Evolutionary conservation across 441 rosid genomes (phyloP).

Genomic region (Bocquillonia castaneifolia): DNA sequence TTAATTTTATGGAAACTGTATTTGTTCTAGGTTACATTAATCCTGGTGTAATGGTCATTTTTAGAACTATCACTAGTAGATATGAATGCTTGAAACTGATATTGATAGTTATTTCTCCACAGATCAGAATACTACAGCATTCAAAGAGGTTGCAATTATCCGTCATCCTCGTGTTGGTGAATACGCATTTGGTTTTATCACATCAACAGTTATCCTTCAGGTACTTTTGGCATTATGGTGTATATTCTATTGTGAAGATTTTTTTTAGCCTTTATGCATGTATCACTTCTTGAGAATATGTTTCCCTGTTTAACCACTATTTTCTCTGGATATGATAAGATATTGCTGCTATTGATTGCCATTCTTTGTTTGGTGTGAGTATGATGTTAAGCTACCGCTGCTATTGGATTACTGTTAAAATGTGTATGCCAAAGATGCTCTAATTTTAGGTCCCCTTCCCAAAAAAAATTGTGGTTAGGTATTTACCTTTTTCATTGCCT

Average conservation of each 20-base stretch:
- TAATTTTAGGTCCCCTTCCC: neutral
- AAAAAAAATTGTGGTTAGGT: neutral
- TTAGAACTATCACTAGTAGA: neutral
- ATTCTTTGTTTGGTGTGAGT: too few relatives aligned
- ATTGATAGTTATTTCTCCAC: slow-evolving; percentile 13
- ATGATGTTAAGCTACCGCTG: too few relatives aligned
- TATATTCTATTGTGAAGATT: slow-evolving; percentile 2
- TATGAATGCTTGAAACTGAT: slow-evolving; percentile 13
- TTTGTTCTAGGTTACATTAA: neutral
- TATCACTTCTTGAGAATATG: neutral
- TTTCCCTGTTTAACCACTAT: neutral
- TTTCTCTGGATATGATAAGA: neutral
- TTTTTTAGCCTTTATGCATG: slow-evolving; percentile 1
- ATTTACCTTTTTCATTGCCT: neutral
- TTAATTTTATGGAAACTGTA: neutral
- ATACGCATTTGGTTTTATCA: slow-evolving; percentile 92
- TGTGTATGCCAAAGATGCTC: neutral
- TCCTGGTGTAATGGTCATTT: slow-evolving; percentile 5
- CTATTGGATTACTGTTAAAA: neutral
- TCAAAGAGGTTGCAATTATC: slow-evolving; percentile 92
- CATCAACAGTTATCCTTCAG: slow-evolving; percentile 83
- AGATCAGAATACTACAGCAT: slow-evolving; percentile 89
- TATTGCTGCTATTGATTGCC: neutral
- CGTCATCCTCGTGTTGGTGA: slow-evolving; percentile 91
- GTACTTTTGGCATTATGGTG: slow-evolving; percentile 30